phyloP scores from a whole-genome alignment of 352 stramenopile genomes.

The Pythium aquatile region DNA sequence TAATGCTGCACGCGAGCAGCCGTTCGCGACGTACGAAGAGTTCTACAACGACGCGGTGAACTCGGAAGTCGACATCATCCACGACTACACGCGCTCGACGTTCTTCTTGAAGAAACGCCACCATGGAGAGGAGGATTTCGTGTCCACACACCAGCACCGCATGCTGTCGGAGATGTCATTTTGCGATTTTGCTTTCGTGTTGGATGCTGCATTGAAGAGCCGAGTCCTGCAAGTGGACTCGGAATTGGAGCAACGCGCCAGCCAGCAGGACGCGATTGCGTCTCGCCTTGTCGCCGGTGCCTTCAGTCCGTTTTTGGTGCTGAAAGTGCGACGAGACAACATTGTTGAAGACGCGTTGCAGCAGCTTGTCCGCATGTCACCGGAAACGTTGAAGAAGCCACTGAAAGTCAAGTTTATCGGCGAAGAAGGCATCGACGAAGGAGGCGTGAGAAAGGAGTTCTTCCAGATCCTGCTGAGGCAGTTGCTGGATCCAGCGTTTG shows the following conservation, averaged over 20 bases:
- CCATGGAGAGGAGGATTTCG: slow-evolving; percentile 12
- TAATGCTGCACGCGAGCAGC: slow-evolving; percentile 40
- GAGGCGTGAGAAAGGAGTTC: slow-evolving; percentile 80
- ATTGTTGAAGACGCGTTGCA: slow-evolving; percentile 77
- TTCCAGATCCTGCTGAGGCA: slow-evolving; percentile 81
- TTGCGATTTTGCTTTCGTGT: slow-evolving; percentile 77
- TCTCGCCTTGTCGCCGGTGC: slow-evolving; percentile 34
- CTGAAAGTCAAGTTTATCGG: slow-evolving; percentile 84
- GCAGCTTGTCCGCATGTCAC: slow-evolving; percentile 58
- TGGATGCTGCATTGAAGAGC: slow-evolving; percentile 79
- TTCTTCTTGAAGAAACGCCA: slow-evolving; percentile 71
- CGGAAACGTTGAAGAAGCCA: slow-evolving; percentile 73
- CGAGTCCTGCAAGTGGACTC: slow-evolving; percentile 76
- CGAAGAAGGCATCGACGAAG: slow-evolving; percentile 81
- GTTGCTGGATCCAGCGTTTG: slow-evolving; percentile 68
- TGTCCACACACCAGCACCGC: slow-evolving; percentile 34
- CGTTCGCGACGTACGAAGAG: slow-evolving; percentile 63
- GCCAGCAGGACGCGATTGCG: slow-evolving; percentile 53
- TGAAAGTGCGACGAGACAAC: slow-evolving; percentile 67
- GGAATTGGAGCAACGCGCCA: slow-evolving; percentile 63
- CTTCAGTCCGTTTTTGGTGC: slow-evolving; percentile 56
- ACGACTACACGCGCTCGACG: slow-evolving; percentile 72
- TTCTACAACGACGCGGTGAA: slow-evolving; percentile 87
- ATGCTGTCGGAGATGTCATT: slow-evolving; percentile 80
- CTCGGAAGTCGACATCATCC: slow-evolving; percentile 75